Evolutionary conservation across 2,329 filamentous ascomycete species (phyloP), one percentile per base, ranked within the genome.

Genomic region (Chaetomium sp.): DNA sequence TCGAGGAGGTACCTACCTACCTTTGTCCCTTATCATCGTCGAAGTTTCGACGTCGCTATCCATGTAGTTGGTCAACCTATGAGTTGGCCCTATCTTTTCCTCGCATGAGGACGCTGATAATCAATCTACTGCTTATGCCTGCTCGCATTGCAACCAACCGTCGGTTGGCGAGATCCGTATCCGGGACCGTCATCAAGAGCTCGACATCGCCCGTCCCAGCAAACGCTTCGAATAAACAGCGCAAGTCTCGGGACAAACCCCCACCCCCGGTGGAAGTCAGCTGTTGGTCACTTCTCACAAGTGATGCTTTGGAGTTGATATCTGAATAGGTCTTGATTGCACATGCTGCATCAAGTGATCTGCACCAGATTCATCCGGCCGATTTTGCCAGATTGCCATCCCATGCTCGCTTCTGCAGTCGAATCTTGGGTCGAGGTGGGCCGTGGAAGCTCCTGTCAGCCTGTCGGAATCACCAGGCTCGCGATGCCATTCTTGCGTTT

Each of bases 331-430:
- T 6, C 19, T n/a, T 42, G 38, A 67, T 64, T 64, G 67, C 66
- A 62, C 65, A 60, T 60, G 67, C 64, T 63, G 66, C 65, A 67
- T 72, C 72, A 74, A 73, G 73, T 74, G 73, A 74, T 74, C 71
- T 70, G 68, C 70, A 60, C 50, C 19, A 38, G 47, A 68, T 72
- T 74, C 71, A 73, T 57, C 73, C 74, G 73, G 70, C 35, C 50
- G 57, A 68, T 74, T 75, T 72, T 75, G 62, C 73, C 73, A 75
- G 67, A 75, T 73, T 75, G 66, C 54, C 53, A 61, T 66, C 62
- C 62, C 57, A 62, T 57, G 54, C 57, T 64, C 67, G 57, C 65
- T 69, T 70, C 66, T 62, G 62, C 65, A 62, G 51, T 51, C 58
- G 57, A 51, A 67, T 68, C 64, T 69, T 62, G 65, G 63, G 59